Evolutionary conservation across 164 flowering plant species (phyloP).

Genomic region (Vitis rupestris): DNA sequence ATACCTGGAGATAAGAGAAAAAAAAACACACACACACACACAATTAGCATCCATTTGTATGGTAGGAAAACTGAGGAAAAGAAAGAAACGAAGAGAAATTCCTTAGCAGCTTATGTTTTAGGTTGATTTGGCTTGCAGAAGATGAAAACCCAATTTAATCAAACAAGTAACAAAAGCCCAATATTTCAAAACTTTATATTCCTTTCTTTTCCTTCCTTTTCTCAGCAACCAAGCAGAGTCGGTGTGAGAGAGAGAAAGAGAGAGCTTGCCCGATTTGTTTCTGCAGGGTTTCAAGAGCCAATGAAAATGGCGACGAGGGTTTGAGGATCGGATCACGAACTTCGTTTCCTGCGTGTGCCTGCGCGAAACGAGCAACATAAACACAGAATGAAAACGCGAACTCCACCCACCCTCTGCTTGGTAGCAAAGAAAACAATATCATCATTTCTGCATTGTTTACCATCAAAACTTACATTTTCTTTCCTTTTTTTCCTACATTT

Average conservation of each 20-base stretch:
- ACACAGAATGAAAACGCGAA: neutral
- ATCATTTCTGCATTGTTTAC: too few species aligned
- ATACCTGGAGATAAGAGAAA: constrained; percentile 38
- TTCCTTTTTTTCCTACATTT: neutral
- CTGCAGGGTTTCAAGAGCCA: constrained; percentile 49
- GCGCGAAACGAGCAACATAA: neutral
- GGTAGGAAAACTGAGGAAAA: neutral
- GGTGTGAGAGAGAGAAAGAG: neutral
- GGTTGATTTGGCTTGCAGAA: neutral
- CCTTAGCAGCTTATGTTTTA: too few species aligned
- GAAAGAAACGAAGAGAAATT: neutral
- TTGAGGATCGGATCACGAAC: neutral
- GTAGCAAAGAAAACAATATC: neutral
- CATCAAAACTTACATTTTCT: too few species aligned
- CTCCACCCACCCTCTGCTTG: neutral
- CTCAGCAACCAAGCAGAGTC: neutral
- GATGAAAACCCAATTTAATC: neutral
- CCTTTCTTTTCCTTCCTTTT: constrained; percentile 1
- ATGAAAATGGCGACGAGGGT: constrained; percentile 34
- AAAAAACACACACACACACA: neutral
- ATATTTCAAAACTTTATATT: neutral
- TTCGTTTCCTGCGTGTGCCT: constrained; percentile 12
- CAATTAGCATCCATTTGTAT: neutral
- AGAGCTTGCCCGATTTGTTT: constrained; percentile 43
- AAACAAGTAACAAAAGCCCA: neutral